Evolutionary conservation across 495 filamentous ascomycete genomes (phyloP).

Genomic region (Niebla homalea): DNA sequence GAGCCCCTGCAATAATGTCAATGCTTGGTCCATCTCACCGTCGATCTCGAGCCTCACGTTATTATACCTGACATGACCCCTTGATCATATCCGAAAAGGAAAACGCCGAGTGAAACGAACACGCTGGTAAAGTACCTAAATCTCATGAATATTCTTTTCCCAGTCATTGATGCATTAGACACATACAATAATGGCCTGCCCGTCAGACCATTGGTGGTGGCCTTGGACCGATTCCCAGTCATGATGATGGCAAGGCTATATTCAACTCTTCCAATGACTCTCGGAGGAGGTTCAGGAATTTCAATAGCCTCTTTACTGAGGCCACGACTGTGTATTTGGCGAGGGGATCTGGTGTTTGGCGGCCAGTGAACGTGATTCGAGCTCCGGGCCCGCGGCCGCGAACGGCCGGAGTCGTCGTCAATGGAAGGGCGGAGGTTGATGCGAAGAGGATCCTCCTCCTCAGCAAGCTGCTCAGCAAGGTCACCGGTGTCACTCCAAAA

Average conservation of each 20-base stretch:
- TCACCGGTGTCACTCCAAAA: constrained; percentile 88
- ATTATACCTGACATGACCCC: constrained; percentile 99
- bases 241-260: constrained; percentile 68
- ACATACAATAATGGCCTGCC: constrained; percentile 87
- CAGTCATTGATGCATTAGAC: neutral
- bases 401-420: constrained; percentile 37
- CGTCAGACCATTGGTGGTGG: constrained; percentile 75
- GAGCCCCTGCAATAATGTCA: constrained; percentile 46
- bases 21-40: neutral
- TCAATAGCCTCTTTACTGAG: constrained; percentile 69
- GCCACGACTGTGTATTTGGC: constrained; percentile 35
- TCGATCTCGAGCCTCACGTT: constrained; percentile 47
- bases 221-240: constrained; percentile 54
- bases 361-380: constrained; percentile 41
- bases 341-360: constrained; percentile 17
- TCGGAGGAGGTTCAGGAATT: constrained; percentile 57
- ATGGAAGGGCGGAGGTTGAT: constrained; percentile 48
- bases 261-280: constrained; percentile 48
- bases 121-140: constrained; percentile 90
- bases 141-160: constrained; percentile 20
- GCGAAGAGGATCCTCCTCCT: constrained; percentile 65
- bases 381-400: constrained; percentile 20
- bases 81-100: constrained; percentile 97
- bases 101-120: constrained; percentile 94
- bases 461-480: constrained; percentile 75